Evolutionary conservation across 345 rosid species (phyloP), one percentile per base, ranked within the genome.

Genomic region (Excoecaria cochinchinensis): DNA sequence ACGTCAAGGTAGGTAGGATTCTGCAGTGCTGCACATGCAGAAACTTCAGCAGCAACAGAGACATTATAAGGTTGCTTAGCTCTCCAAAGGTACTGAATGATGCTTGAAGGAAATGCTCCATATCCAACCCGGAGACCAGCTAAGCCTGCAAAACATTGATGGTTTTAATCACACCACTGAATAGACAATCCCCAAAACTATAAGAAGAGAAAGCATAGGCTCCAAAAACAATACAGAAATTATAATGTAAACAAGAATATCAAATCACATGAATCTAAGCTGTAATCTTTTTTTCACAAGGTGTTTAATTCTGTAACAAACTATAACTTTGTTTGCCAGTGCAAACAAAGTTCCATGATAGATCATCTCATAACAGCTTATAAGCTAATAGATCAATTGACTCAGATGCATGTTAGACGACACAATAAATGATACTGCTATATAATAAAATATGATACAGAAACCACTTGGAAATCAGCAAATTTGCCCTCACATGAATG

Each of bases 31-130:
- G 97, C 94, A 78, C 94, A 90, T 6, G 97, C 97, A 78, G 99
- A 84, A 78, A 93, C 88, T 89, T 93, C 98, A 39, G 97, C 97
- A 59, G 98, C 90, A 72, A 95, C 97, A 22, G 99, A 93, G 61
- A 95, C 99, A 75, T 93, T 95, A 64, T 93, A 95, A 22, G 98
- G 99, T 39, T 93, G 97, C 62, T 95, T 93, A 3, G 98, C 99
- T 84, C 97, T 87, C 96, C 98, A 93, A 52, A 91, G 74, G 84
- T 86, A 95, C 84, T 93, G 89, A 22, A 95, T 91, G 80, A 95
- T 86, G 81, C 96, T 90, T 74, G 84, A 73, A 40, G 98, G 95
- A 79, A 95, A 95, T 67, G 99, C 92, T 79, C 99, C 99, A 71
- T 95, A 95, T 65, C 99, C 99, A 77, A 93, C 94, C 8, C 98